Conservation (phyloP, 73 alveolate genomes). For the Tetrahymena thermophila region DNA sequence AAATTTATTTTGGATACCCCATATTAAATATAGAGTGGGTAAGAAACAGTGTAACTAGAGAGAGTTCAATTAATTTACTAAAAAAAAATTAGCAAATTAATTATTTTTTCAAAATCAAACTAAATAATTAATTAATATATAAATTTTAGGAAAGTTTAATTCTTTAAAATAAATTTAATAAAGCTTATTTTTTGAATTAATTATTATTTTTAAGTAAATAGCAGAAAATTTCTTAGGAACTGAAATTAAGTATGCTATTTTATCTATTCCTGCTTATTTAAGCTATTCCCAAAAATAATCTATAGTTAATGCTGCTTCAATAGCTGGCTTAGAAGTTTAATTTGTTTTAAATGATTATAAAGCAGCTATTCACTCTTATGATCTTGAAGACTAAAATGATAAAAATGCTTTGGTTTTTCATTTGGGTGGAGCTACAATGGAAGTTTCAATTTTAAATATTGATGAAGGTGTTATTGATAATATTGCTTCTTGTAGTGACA, state of each 20-base stretch:
- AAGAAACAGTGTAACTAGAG: no score
- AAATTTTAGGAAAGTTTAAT: no score
- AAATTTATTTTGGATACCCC: no score
- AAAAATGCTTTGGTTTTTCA: constrained; percentile 76
- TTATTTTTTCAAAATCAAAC: no score
- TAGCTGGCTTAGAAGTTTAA: constrained; percentile 69
- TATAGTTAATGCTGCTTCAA: constrained; percentile 89
- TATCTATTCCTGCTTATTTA: constrained; percentile 85
- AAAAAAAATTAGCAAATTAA: no score
- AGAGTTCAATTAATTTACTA: no score
- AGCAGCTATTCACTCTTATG: constrained; percentile 86
- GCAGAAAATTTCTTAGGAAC: constrained; percentile 93
- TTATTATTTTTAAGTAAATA: constrained; percentile 46
- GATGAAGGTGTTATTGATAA: constrained; percentile 96
- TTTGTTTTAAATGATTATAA: constrained; percentile 82
- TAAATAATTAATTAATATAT: no score
- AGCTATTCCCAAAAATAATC: constrained; percentile 85
- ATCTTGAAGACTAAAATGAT: constrained; percentile 55
- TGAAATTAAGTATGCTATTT: constrained; percentile 72
- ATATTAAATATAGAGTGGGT: no score
- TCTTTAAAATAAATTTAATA: no score
- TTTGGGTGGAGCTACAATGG: constrained; percentile 86
- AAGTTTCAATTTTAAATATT: constrained; percentile 83
- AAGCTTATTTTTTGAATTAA: no score
- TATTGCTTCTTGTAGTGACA: constrained; percentile 92